Evolutionary conservation across 768 basidiomycete genomes (phyloP), one percentile per base, ranked within the genome.

Genomic region (Ramaria sp.): DNA sequence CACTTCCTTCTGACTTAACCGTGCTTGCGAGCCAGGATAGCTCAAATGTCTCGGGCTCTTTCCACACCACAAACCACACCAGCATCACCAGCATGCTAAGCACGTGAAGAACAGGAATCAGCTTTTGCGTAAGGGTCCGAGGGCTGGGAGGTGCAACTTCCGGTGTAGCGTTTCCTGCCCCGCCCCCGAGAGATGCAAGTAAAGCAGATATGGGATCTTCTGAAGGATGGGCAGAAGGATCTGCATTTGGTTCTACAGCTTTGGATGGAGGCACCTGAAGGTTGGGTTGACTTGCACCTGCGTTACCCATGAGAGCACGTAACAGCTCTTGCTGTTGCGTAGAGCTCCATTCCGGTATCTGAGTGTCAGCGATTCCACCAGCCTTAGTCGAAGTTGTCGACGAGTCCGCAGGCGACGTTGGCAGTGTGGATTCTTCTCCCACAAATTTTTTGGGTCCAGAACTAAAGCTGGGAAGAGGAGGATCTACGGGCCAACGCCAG

Each of bases 251-350:
- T 49, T 38, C 46, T 34, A 22, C 38, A 51, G 45, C 33, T 22
- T 24, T 24, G 4, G 37, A 39, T 24, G 22, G 49, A 37, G 46
- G 53, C 24, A 15, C 43, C 53, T 22, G 55, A n/a, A 27, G 46
- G 41, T 13, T 59, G 19, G 10, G 59, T 27, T 34, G 59, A 55
- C 34, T 60, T 39, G 27, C 42, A 53, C 22, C 62, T 57, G 33
- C 59, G 1, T 62, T 61, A 19, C 64, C 66, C 71, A 87, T 75
- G 31, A 90, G 72, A 1, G 86, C 84, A 58, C 79, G 78, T 69
- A 88, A 72, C 60, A 88, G 76, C 61, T 84, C 81, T 54, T 73
- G 73, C 63, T 87, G 85, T 59, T 87, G 83, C 58, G 88, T 82
- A 45, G 78, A 71, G 9, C 80, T 78, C 86, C 83, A 87, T 12